A percentile compares a stretch with the other conserved stretches of the same genome.
Conservation (phyloP, 441 rosid species). For the Pelargonium citronellum region DNA sequence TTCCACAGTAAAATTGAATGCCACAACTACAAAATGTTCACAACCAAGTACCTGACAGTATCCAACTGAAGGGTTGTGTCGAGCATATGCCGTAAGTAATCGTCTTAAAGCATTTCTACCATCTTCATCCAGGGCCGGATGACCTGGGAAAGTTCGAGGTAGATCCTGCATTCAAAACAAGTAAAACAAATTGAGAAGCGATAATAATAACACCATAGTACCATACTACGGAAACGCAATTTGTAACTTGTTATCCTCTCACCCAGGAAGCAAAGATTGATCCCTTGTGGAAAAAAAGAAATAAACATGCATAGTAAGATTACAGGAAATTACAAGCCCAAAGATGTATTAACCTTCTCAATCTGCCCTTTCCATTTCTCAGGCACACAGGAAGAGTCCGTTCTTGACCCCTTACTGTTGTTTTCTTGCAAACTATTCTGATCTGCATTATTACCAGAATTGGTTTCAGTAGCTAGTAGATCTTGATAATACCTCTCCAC, state of each 20-base stretch:
- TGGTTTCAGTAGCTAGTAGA: constrained; percentile 56
- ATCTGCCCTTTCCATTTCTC: constrained; percentile 99
- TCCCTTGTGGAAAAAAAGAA: constrained; percentile 12
- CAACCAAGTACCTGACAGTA: constrained; percentile 80
- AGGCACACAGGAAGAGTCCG: constrained; percentile 44
- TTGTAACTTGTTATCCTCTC: no score
- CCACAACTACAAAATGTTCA: constrained; percentile 12
- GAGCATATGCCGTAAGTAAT: constrained; percentile 94
- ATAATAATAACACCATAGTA: constrained; percentile 19
- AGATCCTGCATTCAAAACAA: constrained; percentile 66
- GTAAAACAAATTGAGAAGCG: constrained; percentile 18
- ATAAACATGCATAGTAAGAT: constrained; percentile 17
- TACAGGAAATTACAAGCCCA: constrained; percentile 16
- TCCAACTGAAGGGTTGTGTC: constrained; percentile 98
- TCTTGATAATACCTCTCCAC: constrained; percentile 76
- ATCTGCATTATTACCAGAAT: constrained; percentile 38
- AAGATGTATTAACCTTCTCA: constrained; percentile 68
- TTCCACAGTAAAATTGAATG: constrained; percentile 10
- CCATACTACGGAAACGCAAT: no score
- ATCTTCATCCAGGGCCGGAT: constrained; percentile 89
- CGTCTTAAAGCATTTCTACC: constrained; percentile 99
- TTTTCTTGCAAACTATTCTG: constrained; percentile 31
- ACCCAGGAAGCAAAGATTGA: no score
- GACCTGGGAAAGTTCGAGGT: constrained; percentile 99
- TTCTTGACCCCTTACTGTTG: constrained; percentile 33